A percentile compares a stretch with the other conserved stretches of the same genome.
Evolutionary conservation across 306 rosid genomes (phyloP).

Genomic region (Prunus kanzakura): DNA sequence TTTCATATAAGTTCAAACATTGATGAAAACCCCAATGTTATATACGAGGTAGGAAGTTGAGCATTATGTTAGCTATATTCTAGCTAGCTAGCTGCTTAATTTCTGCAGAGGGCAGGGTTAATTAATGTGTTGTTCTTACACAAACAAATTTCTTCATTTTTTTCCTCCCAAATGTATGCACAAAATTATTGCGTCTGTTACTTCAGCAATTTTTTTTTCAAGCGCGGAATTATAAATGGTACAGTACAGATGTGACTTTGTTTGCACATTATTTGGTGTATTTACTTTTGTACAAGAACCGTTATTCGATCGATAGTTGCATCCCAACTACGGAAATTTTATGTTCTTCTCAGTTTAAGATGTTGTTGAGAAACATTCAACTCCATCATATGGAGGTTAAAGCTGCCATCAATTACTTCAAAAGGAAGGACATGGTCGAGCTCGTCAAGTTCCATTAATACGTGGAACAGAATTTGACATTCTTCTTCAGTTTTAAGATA

Average conservation of each 20-base stretch:
- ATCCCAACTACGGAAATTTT: neutral
- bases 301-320: no score
- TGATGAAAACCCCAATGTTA: neutral
- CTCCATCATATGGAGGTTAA: constrained; percentile 26
- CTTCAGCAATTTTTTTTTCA: neutral
- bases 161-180: neutral
- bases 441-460: constrained; percentile 32
- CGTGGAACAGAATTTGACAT: constrained; percentile 30
- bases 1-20: neutral
- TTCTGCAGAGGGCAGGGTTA: neutral
- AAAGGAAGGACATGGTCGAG: constrained; percentile 33
- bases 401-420: constrained; percentile 29
- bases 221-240: no score
- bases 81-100: neutral
- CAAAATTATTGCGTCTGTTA: neutral
- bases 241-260: no score
- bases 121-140: neutral
- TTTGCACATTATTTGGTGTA: neutral
- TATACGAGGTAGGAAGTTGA: neutral
- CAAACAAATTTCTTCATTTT: neutral
- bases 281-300: no score
- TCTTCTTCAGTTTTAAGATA: neutral
- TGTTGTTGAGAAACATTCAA: constrained; percentile 23
- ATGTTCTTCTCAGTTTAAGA: constrained; percentile 2
- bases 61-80: neutral